Evolutionary conservation across 2,329 filamentous ascomycete species (phyloP), one percentile per base, ranked within the genome.

Genomic region (Fusarium oxysporum): DNA sequence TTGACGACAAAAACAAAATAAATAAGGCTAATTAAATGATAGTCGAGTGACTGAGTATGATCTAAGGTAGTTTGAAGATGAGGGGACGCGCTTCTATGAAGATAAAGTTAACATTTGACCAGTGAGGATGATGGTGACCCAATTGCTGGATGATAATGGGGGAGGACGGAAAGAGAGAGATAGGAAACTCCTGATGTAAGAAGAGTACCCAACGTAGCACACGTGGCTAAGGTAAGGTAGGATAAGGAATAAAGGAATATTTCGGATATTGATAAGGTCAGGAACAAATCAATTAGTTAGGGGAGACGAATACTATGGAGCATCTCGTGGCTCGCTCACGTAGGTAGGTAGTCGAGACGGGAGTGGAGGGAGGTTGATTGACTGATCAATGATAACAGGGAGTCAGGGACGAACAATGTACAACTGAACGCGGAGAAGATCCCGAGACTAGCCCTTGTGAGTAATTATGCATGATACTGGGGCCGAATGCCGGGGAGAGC

Each of bases 351-450:
- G 28, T 55, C 37, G 32, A 40, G 32, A 25, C 23, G 40, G 21
- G 57, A 53, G 62, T 65, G 62, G 40, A 65, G 25, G 33, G 44
- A 56, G 33, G 56, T 51, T 59, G 62, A 66, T 66, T 40, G 25
- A 54, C 40, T 28, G 35, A 40, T 54, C 33, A 54, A 40, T 54
- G 50, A 40, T 40, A 54, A 54, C 35, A 40, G 50, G 33, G 25
- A 40, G 25, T 28, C 23, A 54, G 33, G 33, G 25, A 38, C 33
- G 21, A 50, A 33, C 21, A 48, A 21, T 51, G 48, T 21, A 51
- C 32, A 57, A 58, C 71, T 65, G 68, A 74, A 54, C 60, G 68
- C 65, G 75, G 71, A 77, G 72, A 44, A 50, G 61, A 48, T 63
- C 59, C 64, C 59, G 58, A 61, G 68, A 73, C 58, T 71, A 58